phyloP scores from a whole-genome alignment of 805 yeast species.

The Saturnispora besseyi region DNA sequence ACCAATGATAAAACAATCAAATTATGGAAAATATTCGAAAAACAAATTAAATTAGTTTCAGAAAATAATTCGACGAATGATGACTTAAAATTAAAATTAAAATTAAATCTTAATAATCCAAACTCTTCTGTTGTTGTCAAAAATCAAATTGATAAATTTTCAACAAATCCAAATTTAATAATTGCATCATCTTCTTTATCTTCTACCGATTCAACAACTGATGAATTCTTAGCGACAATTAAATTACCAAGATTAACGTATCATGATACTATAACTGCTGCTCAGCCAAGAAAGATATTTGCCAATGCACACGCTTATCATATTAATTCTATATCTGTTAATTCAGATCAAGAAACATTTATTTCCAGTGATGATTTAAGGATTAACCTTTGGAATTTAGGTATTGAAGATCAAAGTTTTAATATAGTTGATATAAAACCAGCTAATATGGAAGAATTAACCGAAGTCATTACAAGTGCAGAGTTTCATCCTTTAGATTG shows the following conservation, averaged over 20 bases:
- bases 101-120: background rate
- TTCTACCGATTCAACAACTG: background rate
- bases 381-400: constrained; percentile 91
- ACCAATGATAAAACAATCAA: constrained; percentile 98
- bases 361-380: constrained; percentile 89
- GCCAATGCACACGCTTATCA: constrained; percentile 98
- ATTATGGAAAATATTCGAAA: constrained; percentile 92
- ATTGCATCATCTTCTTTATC: constrained; percentile 1
- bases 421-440: constrained; percentile 98
- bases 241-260: constrained; percentile 82
- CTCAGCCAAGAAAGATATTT: constrained; percentile 85
- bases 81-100: background rate
- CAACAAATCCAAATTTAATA: constrained; percentile 19
- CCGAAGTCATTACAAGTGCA: constrained; percentile 94
- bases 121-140: constrained; percentile 13
- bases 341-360: constrained; percentile 93
- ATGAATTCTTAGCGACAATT: constrained; percentile 32
- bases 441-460: constrained; percentile 95
- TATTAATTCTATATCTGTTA: constrained; percentile 89
- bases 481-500: constrained; percentile 93
- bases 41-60: constrained; percentile 81
- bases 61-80: constrained; percentile 71
- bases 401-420: constrained; percentile 89
- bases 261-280: constrained; percentile 92
- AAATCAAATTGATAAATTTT: constrained; percentile 22